These are phyloP conservation scores for Curvularia verruculosa DNA, from an alignment of 2,329 filamentous ascomycete species.

Conservation along the genomic window DNA sequence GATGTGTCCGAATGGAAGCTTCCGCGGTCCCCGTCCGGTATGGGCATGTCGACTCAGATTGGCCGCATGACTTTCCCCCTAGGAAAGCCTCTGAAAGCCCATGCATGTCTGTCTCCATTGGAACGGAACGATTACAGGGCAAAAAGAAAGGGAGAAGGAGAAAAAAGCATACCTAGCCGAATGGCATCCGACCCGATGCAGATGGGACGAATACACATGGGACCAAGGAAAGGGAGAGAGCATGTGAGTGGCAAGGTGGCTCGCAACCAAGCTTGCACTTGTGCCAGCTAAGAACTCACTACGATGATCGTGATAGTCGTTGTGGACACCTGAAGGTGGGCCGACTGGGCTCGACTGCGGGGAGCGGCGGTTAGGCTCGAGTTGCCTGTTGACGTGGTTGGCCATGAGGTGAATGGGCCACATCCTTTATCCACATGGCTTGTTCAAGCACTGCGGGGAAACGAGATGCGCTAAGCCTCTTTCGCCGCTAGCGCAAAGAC, in stretches of 20 bases:
- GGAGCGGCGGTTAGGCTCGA: constrained; percentile 24
- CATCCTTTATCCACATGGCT: constrained; percentile 30
- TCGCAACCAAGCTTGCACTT: constrained; percentile 26
- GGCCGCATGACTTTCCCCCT: not conserved
- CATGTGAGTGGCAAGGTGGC: constrained; percentile 20
- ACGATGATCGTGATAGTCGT: constrained; percentile 30
- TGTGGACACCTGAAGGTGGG: constrained; percentile 28
- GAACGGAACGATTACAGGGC: not conserved
- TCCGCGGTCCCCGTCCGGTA: constrained; percentile 12
- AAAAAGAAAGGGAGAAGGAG: not conserved
- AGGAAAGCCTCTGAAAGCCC: not conserved
- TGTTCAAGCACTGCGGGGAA: constrained; percentile 46
- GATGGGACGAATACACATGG: constrained; percentile 14
- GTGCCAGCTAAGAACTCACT: constrained; percentile 22
- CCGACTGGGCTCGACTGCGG: constrained; percentile 23
- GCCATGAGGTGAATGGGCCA: constrained; percentile 13
- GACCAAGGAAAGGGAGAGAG: too few relatives aligned
- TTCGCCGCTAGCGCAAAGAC: constrained; percentile 20
- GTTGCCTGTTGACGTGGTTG: constrained; percentile 18
- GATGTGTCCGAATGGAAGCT: constrained; percentile 11
- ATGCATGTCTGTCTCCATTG: not conserved
- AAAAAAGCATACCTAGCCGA: not conserved
- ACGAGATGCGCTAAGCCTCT: constrained; percentile 25
- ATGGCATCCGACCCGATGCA: constrained; percentile 12
- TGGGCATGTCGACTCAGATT: constrained; percentile 1